Percentiles rank a stretch among this genome's conserved stretches.
These are phyloP conservation scores for Hypoxylon sp. DNA, from an alignment of 2,329 filamentous ascomycete species.

Conservation along the genomic window DNA sequence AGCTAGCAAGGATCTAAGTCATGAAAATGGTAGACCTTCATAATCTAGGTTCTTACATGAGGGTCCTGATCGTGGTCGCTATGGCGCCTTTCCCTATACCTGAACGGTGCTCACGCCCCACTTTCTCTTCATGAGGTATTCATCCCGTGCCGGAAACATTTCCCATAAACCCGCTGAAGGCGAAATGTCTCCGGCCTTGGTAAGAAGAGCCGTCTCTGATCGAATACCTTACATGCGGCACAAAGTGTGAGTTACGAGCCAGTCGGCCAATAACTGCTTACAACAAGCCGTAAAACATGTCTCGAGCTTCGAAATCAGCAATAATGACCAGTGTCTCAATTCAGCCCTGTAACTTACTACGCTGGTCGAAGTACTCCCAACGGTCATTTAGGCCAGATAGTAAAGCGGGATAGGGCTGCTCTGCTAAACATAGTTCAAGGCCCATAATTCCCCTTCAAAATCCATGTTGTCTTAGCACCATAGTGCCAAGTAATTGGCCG, in stretches of 20 bases:
- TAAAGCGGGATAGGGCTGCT: constrained; percentile 19
- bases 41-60: constrained; percentile 46
- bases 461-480: constrained; percentile 16
- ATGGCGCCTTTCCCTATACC: constrained; percentile 30
- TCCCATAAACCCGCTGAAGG: constrained; percentile 34
- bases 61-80: constrained; percentile 35
- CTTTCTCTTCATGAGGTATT: constrained; percentile 30
- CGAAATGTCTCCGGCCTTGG: constrained; percentile 18
- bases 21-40: constrained; percentile 28
- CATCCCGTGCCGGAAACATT: constrained; percentile 30
- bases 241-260: constrained; percentile 17
- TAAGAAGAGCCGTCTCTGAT: constrained; percentile 33
- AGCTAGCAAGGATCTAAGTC: constrained; percentile 29
- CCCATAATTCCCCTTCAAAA: constrained; percentile 33
- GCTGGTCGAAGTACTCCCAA: constrained; percentile 27
- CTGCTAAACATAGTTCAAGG: constrained; percentile 39
- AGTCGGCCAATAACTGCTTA: constrained; percentile 18
- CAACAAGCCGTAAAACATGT: constrained; percentile 25
- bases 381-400: constrained; percentile 16
- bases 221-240: constrained; percentile 16
- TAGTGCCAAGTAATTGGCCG: constrained; percentile 21
- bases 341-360: constrained; percentile 31
- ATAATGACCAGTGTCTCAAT: constrained; percentile 24
- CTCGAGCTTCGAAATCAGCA: constrained; percentile 29
- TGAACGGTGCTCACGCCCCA: constrained; percentile 25